Percentiles rank a stretch among this genome's conserved stretches.
Conservation (phyloP, 169 alveolate genomes). For the Plasmodium malariae region DNA sequence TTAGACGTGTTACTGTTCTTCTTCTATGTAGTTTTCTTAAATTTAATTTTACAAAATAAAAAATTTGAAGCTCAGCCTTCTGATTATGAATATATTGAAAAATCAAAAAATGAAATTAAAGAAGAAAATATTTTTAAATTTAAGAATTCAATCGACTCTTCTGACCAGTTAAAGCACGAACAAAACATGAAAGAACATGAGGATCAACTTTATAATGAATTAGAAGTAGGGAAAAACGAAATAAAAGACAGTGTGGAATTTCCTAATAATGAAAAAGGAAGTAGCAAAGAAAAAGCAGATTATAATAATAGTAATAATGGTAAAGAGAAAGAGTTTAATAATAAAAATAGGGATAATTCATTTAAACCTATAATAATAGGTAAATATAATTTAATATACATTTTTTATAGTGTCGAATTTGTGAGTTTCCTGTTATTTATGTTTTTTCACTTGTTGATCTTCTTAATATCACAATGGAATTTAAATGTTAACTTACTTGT, state of each 20-base stretch:
- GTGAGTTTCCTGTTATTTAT: conserved; percentile 43
- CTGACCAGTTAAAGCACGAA: background rate
- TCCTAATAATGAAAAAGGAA: background rate
- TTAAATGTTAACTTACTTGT: conserved; percentile 18
- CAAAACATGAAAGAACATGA: background rate
- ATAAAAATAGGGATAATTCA: conserved; percentile 4
- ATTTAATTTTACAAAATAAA: conserved; percentile 43
- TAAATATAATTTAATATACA: conserved; percentile 55
- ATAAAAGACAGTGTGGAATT: background rate
- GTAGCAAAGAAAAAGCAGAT: background rate
- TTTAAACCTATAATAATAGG: conserved; percentile 69
- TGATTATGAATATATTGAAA: conserved; percentile 62
- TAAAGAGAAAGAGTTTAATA: background rate
- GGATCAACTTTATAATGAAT: background rate
- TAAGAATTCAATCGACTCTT: background rate
- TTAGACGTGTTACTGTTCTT: conserved; percentile 67
- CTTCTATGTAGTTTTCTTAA: conserved; percentile 34
- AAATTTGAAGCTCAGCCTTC: conserved; percentile 58
- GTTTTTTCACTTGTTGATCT: conserved; percentile 24
- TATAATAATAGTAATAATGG: background rate
- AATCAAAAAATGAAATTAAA: conserved; percentile 1
- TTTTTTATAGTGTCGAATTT: conserved; percentile 67
- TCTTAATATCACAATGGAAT: conserved; percentile 70
- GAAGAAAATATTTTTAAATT: background rate
- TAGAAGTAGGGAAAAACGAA: background rate